These are phyloP conservation scores for Picochlorum sp. DNA, from an alignment of 139 green algal species.

Conservation along the genomic window DNA sequence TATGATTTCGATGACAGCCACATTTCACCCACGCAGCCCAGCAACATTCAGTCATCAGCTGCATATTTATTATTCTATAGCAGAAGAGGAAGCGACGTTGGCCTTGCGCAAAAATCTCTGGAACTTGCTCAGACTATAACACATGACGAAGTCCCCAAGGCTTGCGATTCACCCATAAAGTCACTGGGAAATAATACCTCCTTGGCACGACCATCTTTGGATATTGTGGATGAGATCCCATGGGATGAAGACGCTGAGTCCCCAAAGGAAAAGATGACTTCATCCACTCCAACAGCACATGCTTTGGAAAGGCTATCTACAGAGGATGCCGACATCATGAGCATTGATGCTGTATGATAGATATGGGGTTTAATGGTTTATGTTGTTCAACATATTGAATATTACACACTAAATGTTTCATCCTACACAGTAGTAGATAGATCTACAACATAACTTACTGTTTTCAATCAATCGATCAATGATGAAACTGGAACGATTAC, in stretches of 20 bases:
- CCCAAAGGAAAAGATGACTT: too few relatives aligned
- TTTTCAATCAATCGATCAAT: not conserved
- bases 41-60: conserved; percentile 30
- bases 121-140: not conserved
- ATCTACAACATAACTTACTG: not conserved
- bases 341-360: not conserved
- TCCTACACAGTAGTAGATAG: not conserved
- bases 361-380: too few relatives aligned
- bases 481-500: not conserved
- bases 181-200: not conserved
- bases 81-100: conserved; percentile 27
- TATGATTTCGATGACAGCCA: conserved; percentile 80
- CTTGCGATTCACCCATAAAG: not conserved
- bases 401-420: too few relatives aligned
- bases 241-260: not conserved
- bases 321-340: not conserved
- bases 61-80: conserved; percentile 95
- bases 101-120: not conserved
- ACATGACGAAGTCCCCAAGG: not conserved
- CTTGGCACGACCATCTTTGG: not conserved
- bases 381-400: too few relatives aligned
- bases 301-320: not conserved
- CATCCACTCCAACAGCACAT: too few relatives aligned
- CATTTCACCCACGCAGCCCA: conserved; percentile 17
- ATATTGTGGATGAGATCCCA: not conserved